Conservation (phyloP, 495 filamentous ascomycete species). For the Neurospora terricola region DNA sequence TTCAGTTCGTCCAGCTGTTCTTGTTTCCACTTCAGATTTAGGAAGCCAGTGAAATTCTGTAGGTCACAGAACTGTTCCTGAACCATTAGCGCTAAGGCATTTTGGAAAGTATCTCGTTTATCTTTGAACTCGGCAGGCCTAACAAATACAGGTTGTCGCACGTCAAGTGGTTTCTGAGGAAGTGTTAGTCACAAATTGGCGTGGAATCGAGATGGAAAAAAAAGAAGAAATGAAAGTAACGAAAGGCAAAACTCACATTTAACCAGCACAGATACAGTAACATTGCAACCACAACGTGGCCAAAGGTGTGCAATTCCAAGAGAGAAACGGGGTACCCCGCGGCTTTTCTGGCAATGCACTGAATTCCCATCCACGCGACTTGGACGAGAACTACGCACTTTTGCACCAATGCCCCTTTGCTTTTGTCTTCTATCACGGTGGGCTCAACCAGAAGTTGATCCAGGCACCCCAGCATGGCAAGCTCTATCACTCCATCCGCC, state of each 20-base stretch:
- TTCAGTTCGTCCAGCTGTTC: rapidly evolving
- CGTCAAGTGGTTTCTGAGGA: background rate
- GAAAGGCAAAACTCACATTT: background rate
- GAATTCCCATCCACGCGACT: background rate
- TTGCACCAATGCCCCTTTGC: background rate
- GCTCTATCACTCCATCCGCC: background rate
- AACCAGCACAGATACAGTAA: background rate
- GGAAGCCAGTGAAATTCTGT: background rate
- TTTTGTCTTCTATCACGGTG: background rate
- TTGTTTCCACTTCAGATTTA: background rate
- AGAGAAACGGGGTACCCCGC: background rate
- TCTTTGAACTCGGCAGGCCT: background rate
- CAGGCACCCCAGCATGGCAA: background rate
- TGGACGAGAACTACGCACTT: background rate
- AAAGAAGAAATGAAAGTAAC: background rate
- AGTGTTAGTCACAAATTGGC: background rate
- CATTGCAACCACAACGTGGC: background rate
- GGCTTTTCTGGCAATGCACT: background rate
- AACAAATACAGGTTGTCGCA: background rate
- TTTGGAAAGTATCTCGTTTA: background rate
- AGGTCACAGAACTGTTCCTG: background rate
- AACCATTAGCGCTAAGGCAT: background rate
- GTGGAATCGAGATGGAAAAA: rapidly evolving
- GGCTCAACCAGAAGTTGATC: background rate
- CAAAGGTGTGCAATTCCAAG: background rate